Evolutionary conservation across 2,329 filamentous ascomycete genomes (phyloP), one percentile per base, ranked within the genome.

Genomic region (Xylaria sp.): DNA sequence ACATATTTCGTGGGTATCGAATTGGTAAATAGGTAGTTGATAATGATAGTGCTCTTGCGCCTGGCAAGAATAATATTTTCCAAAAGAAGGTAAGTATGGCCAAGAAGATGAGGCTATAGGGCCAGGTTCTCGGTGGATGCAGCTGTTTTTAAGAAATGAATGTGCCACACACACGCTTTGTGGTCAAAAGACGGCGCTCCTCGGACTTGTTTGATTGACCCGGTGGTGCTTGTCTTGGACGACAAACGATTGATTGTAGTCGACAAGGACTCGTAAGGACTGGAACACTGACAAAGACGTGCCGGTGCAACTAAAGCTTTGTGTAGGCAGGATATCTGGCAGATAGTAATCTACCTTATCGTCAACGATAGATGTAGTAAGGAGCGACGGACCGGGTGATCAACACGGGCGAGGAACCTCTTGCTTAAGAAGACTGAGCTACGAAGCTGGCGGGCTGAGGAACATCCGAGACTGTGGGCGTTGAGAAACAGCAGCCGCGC

Each of bases 311-410:
- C 34, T 37, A 37, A 37, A 9, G 34, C 46, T 41, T 57, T 51
- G 34, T 58, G 32, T 34, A 51, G 8, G 52, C 15, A 20, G 44
- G 20, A 51, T 50, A 18, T 37, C 39, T 25, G 41, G 44, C 5
- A 55, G 52, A 34, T 37, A 65, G 32, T 34, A 41, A 58, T 55
- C 28, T 20, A 34, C 54, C 54, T 51, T 55, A n/a, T 37, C 50
- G 28, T 55, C 52, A 55, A 56, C 46, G 37, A 44, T 48, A 46
- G 54, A 28, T 6, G 6, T 60, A 48, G 51, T 76, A 80, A 80
- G 71, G 78, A 81, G 72, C 65, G 79, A 80, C 76, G 56, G 25
- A 48, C 18, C 18, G 56, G 63, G 7, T 55, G 46, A 32, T 55
- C 37, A 41, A 55, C 20, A 54, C 39, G 50, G 50, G 56, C 48